Base-by-base conservation (phyloP, 306 rosid species). In the Quercus cerris region DNA sequence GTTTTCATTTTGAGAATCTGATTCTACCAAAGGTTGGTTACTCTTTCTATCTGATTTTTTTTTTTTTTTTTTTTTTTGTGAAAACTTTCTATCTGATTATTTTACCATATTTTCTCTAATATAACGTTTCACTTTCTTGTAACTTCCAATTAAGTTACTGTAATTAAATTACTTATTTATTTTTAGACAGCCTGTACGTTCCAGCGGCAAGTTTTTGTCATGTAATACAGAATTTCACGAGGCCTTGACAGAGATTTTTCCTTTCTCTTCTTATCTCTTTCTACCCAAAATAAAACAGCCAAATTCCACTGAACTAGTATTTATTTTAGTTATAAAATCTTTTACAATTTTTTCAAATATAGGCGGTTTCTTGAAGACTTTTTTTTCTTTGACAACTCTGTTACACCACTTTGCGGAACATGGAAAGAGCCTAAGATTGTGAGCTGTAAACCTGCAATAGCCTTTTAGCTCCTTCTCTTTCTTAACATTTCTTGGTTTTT, bases 161-260 rank as follows among this genome's bases (percentile, higher is more conserved):
- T 25, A 14, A 4, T 1, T 19, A 68, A 44, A 55, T 68, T 80
- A 7, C 28, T 44, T 64, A 52, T 71, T 77, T 52, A 70, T 38
- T 35, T 71, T 72, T 56, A 44, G 73, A 83, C 76, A 19, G 46
- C 75, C 75, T 70, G 79, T 79, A 81, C 78, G 87, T 83, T 80
- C 61, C 82, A 57, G 82, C 78, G 30, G 62, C 77, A 77, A 76
- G 84, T 76, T 86, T 89, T 89, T 89, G 94, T 88, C 90, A 86
- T 82, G 78, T 90, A 84, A 86, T 78, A 90, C 81, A 81, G 75
- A 81, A 83, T 79, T 81, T 86, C 81, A 82, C 85, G 88, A 77
- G 86, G 80, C 6, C 14, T 73, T 83, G 76, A 51, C 91, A 85
- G 84, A 49, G 76, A 72, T 54, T 74, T 77, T 71, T 2, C 8